Base-by-base conservation (phyloP, 345 rosid genomes). In the Streptanthus diversifolius region DNA sequence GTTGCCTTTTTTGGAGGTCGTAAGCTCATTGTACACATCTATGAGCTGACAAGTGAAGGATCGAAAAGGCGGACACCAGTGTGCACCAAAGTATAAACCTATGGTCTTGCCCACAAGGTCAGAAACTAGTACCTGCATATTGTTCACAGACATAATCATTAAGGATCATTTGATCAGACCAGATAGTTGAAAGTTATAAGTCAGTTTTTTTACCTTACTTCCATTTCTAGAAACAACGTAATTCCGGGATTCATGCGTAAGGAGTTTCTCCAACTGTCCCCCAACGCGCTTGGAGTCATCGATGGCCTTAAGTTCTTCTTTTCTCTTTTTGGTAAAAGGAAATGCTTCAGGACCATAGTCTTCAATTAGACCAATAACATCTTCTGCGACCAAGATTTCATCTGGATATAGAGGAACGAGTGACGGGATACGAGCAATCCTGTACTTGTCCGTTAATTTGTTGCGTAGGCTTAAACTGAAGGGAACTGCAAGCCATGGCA, bases 401-500 rank as follows among this genome's bases (percentile, higher is more conserved):
- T 82, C 85, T 15, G 83, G 64, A 71, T 53, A 75, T 62, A 84
- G 63, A 27, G 97, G 81, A 73, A 85, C 45, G 9, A 87, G 80
- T 13, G 87, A 84, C 3, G 95, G 95, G 21, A 90, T 88, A 30
- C 85, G 88, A 62, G 78, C 54, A 56, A 90, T 79, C 4, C 13
- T 64, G 63, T 79, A 88, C 66, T 66, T 75, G 41, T 69, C 79
- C 15, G 80, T 80, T 73, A 90, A 61, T 36, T 66, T 72, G 43
- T 79, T 79, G 25, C 77, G 84, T 52, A 85, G 59, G 56, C 49
- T 78, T 22, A 40, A 74, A 47, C 77, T 80, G 77, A 88, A 88
- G 7, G 95, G 90, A 72, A 90, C 82, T 6, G 90, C 87, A 21
- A 87, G 88, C 97, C 97, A 87, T 17, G 97, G 84, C 95, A 90